Percentiles rank a stretch among this genome's conserved stretches.
These are phyloP conservation scores for Monosporozyma solicola DNA, from an alignment of 805 yeast genomes.

Conservation along the genomic window DNA sequence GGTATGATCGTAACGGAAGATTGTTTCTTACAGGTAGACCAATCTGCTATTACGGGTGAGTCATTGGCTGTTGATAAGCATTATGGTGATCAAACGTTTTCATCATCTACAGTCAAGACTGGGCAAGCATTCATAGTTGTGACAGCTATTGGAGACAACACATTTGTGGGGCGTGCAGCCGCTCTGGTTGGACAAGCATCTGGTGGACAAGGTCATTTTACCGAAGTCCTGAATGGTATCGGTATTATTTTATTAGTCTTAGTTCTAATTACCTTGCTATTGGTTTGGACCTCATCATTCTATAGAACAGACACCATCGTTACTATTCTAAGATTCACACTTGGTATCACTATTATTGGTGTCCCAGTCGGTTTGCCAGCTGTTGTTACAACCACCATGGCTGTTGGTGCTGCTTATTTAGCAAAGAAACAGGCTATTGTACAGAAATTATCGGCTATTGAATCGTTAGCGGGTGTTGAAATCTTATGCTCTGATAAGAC, in stretches of 20 bases:
- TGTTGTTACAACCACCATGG: conserved; percentile 97
- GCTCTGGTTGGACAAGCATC: conserved; percentile 91
- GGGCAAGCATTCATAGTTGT: conserved; percentile 94
- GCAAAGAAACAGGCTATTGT: conserved; percentile 97
- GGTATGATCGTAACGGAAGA: conserved; percentile 84
- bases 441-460: conserved; percentile 93
- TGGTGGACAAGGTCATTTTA: conserved; percentile 90
- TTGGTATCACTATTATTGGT: conserved; percentile 95
- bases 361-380: conserved; percentile 99
- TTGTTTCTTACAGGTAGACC: conserved; percentile 83
- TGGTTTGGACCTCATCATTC: conserved; percentile 91
- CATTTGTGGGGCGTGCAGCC: conserved; percentile 97
- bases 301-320: conserved; percentile 85
- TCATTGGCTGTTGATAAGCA: conserved; percentile 91
- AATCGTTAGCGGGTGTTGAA: conserved; percentile 95
- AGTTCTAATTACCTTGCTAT: conserved; percentile 76
- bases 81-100: conserved; percentile 76
- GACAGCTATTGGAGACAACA: conserved; percentile 90
- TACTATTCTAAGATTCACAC: conserved; percentile 79
- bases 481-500: conserved; percentile 96
- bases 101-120: conserved; percentile 91
- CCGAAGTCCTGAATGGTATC: conserved; percentile 95
- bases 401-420: conserved; percentile 98
- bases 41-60: conserved; percentile 96
- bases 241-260: conserved; percentile 86